These are phyloP conservation scores for Abrus precatorius DNA, from an alignment of 306 rosid genomes.

Conservation along the genomic window DNA sequence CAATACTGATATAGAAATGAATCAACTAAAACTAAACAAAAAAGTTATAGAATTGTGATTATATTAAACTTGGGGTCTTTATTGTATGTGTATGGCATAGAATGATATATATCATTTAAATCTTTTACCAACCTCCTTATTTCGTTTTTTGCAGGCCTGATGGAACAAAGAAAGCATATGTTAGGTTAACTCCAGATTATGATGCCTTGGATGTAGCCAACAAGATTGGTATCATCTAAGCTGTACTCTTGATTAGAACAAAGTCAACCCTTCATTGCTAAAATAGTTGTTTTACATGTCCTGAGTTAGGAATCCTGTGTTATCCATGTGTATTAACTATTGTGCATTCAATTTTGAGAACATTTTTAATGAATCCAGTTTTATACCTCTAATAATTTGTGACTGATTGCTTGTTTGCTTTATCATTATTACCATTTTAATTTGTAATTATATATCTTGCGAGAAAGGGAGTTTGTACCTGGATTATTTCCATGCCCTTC, in stretches of 20 bases:
- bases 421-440: not conserved
- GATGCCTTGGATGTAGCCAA: conserved; percentile 97
- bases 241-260: conserved; percentile 29
- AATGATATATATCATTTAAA: not conserved
- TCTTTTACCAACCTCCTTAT: not conserved
- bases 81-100: not conserved
- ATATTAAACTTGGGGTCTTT: not conserved
- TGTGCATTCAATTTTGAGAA: conserved; percentile 40
- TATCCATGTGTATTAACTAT: conserved; percentile 42
- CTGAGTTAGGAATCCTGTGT: conserved; percentile 45
- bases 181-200: conserved; percentile 83
- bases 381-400: not conserved
- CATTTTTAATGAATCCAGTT: not conserved
- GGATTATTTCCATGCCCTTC: not conserved
- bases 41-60: not conserved
- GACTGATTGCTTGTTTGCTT: not conserved
- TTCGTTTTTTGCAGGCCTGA: conserved; percentile 72
- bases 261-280: conserved; percentile 40
- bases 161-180: conserved; percentile 95
- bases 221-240: conserved; percentile 92
- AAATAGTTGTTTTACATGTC: conserved; percentile 57
- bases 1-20: not conserved
- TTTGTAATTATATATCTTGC: not conserved
- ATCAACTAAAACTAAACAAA: not conserved
- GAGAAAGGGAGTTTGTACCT: not conserved